Conservation (phyloP, 1,139 yeast genomes). For the Nakaseomyces glabratus region DNA sequence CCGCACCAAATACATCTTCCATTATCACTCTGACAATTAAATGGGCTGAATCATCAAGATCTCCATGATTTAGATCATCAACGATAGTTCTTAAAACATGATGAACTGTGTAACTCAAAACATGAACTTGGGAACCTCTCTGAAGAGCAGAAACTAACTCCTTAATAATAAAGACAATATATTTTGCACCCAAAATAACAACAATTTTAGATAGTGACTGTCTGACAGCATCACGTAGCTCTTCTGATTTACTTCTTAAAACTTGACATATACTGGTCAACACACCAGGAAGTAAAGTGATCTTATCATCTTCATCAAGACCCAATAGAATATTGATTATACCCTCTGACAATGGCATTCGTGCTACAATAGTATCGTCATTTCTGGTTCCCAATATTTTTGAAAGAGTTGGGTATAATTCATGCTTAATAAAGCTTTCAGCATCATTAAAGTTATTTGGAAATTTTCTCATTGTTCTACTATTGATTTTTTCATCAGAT, state of each 20-base stretch:
- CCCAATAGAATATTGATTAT: conserved; percentile 61
- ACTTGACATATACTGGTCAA: conserved; percentile 82
- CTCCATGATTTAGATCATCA: conserved; percentile 51
- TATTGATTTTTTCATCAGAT: conserved; percentile 7
- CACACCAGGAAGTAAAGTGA: conserved; percentile 64
- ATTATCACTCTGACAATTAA: conserved; percentile 64
- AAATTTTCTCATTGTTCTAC: conserved; percentile 25
- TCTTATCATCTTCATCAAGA: conserved; percentile 48
- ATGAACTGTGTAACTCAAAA: conserved; percentile 81
- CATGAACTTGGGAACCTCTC: conserved; percentile 91
- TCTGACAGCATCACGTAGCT: conserved; percentile 79
- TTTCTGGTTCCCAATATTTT: conserved; percentile 54
- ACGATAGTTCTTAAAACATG: conserved; percentile 50
- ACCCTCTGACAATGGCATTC: conserved; percentile 80
- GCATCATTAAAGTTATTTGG: conserved; percentile 39
- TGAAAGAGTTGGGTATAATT: conserved; percentile 54
- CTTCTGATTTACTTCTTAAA: conserved; percentile 78
- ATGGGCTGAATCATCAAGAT: conserved; percentile 58
- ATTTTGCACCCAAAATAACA: conserved; percentile 57
- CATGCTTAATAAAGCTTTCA: conserved; percentile 46
- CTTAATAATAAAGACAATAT: conserved; percentile 61
- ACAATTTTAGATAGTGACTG: conserved; percentile 64
- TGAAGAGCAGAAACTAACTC: conserved; percentile 74
- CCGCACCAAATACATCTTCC: conserved; percentile 90
- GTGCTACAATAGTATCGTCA: conserved; percentile 65